Base-by-base conservation (phyloP, 2,329 filamentous ascomycete species). In the Thielaviopsis populi region DNA sequence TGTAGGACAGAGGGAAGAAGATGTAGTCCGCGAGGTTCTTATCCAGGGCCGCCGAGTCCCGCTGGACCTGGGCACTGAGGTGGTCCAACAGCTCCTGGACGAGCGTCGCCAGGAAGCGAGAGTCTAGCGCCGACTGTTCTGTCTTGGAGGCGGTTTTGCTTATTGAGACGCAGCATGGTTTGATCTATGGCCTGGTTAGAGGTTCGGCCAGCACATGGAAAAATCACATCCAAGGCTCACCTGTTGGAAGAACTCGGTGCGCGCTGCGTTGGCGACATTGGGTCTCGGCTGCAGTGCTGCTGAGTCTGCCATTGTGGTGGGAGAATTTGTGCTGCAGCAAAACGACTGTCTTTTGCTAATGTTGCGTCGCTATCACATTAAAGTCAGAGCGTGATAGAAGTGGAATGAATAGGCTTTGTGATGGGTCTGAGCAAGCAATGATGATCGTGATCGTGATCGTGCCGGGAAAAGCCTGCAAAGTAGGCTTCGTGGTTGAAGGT, bases 1-100 rank as follows among this genome's bases (percentile, higher is more conserved):
- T 83, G 69, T 94, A 87, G 0, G 89, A 91, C 0, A 99, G 77
- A 0, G 94, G 94, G 67, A 96, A 96, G 77, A 97, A 97, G 70
- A 88, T 82, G 77, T 97, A 99, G 76, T 96, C 91, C 15, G 91
- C 90, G 19, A 97, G 77, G 72, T 91, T 92, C 62, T 85, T 80
- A 72, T 96, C 89, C 19, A 97, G 73, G 0, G 77, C 75, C 1
- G 75, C 71, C 2, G 76, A 72, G 67, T 83, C 77, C 27, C 69
- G 70, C 50, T 72, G 69, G 33, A 75, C 69, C 69, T 79, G 79
- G 40, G 71, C 70, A 54, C 77, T 70, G 3, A 85, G 73, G n/a
- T 81, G 72, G 24, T 68, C 67, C 37, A 77, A 73, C 2, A 85
- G 72, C 65, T 78, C 74, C 27, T 73, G 71, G 1, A 75, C 76